Evolutionary conservation across 306 rosid species (phyloP).

Genomic region (Lathyrus tuberosus): DNA sequence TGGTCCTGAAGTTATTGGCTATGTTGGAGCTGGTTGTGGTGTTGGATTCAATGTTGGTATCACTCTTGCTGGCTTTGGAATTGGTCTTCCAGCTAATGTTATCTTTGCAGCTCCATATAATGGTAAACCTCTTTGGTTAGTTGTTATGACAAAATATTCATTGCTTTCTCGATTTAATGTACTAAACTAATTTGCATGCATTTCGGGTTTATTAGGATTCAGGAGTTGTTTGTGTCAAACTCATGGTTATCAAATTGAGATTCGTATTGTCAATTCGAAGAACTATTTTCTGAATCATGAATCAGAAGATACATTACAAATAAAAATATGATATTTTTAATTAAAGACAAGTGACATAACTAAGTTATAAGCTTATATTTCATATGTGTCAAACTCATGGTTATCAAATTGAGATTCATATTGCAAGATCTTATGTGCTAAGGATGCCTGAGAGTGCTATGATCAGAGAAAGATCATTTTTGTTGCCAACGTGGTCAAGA

Average conservation of each 20-base stretch:
- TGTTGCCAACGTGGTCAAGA: no score
- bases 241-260: not conserved
- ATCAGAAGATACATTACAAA: not conserved
- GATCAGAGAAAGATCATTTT: no score
- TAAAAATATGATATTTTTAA: not conserved
- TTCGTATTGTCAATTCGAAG: not conserved
- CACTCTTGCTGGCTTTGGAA: slow-evolving; percentile 76
- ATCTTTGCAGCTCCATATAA: slow-evolving; percentile 57
- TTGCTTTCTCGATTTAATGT: not conserved
- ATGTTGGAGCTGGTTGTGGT: slow-evolving; percentile 98
- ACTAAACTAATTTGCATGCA: not conserved
- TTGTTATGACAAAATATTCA: not conserved
- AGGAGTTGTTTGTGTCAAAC: slow-evolving; percentile 12
- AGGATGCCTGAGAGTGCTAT: no score
- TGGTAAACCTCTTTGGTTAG: slow-evolving; percentile 46
- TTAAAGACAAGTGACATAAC: not conserved
- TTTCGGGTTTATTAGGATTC: slow-evolving; percentile 10
- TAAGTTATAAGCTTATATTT: not conserved
- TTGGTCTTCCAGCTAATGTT: slow-evolving; percentile 79
- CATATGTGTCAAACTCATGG: slow-evolving; percentile 6
- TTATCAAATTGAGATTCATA: not conserved
- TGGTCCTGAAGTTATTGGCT: slow-evolving; percentile 92
- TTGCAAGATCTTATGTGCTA: no score
- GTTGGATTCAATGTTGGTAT: slow-evolving; percentile 87
- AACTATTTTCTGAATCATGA: not conserved